A percentile compares a stretch with the other conserved stretches of the same genome.
Evolutionary conservation across 371 early-diverging fungal genomes (phyloP).

Genomic region (Syncephalastrum sp.): DNA sequence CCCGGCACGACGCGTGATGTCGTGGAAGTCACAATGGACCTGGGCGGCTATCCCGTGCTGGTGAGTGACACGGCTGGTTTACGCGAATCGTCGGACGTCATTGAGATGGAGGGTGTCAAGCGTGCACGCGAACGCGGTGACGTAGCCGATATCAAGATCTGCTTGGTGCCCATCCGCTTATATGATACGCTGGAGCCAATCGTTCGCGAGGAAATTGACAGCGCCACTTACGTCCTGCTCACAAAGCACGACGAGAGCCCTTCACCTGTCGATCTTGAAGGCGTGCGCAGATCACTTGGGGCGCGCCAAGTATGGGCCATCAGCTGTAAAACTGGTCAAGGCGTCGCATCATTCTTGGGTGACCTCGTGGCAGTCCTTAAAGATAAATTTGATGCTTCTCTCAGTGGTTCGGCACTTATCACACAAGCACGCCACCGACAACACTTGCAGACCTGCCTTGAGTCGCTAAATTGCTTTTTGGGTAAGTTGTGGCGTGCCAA

Average conservation of each 20-base stretch:
- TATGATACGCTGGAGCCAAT: slow-evolving; percentile 35
- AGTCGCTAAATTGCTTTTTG: slow-evolving; percentile 50
- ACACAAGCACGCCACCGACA: slow-evolving; percentile 77
- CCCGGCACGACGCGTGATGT: slow-evolving; percentile 86
- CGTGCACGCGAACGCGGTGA: slow-evolving; percentile 55
- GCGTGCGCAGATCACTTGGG: slow-evolving; percentile 7
- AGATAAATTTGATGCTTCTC: slow-evolving; percentile 50
- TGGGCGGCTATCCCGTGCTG: slow-evolving; percentile 77
- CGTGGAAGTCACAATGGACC: slow-evolving; percentile 69
- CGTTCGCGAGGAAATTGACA: slow-evolving; percentile 45
- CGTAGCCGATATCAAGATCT: slow-evolving; percentile 52
- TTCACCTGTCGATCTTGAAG: slow-evolving; percentile 1
- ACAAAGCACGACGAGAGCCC: slow-evolving; percentile 61
- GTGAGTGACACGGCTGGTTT: slow-evolving; percentile 82
- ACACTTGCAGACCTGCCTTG: slow-evolving; percentile 63
- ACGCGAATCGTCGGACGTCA: slow-evolving; percentile 57
- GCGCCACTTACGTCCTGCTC: slow-evolving; percentile 63
- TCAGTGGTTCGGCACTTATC: slow-evolving; percentile 48
- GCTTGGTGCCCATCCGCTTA: slow-evolving; percentile 33
- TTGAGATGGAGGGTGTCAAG: slow-evolving; percentile 76
- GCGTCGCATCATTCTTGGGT: slow-evolving; percentile 54
- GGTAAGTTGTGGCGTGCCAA: slow-evolving; percentile 27
- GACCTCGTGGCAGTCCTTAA: slow-evolving; percentile 56
- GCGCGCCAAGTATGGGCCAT: slow-evolving; percentile 47
- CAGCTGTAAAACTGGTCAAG: slow-evolving; percentile 65